Evolutionary conservation across 495 filamentous ascomycete species (phyloP).

Genomic region (Aspergillus nidulans): DNA sequence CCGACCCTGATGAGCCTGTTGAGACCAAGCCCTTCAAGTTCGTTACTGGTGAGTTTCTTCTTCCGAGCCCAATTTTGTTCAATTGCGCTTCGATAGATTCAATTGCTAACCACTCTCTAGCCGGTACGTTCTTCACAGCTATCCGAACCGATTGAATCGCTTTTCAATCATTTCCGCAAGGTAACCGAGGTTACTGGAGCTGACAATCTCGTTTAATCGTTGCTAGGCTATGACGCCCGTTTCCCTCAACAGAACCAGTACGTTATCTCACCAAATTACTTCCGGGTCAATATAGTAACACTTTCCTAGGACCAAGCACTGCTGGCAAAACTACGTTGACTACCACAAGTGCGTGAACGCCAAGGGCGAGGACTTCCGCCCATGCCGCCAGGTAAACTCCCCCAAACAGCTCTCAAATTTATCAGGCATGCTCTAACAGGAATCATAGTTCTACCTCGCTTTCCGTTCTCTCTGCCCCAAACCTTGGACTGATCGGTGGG

Average conservation of each 20-base stretch:
- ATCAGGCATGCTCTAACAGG: constrained; percentile 6
- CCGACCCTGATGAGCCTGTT: constrained; percentile 81
- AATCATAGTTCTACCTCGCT: constrained; percentile 78
- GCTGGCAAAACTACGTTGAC: constrained; percentile 99
- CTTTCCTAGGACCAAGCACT: constrained; percentile 64
- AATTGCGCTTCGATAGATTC: constrained; percentile 27
- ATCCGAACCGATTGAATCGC: constrained; percentile 11
- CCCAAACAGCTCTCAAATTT: background rate
- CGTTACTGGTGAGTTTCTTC: constrained; percentile 79
- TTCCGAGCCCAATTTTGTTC: constrained; percentile 21
- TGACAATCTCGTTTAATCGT: constrained; percentile 12
- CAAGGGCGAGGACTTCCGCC: constrained; percentile 98
- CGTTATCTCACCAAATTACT: constrained; percentile 17
- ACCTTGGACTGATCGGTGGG: constrained; percentile 92
- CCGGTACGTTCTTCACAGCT: constrained; percentile 38
- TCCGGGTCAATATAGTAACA: background rate
- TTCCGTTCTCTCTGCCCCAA: constrained; percentile 97
- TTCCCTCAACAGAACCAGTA: constrained; percentile 98
- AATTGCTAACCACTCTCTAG: constrained; percentile 46
- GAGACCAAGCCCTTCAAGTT: constrained; percentile 99
- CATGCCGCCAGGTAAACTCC: constrained; percentile 81
- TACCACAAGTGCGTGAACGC: constrained; percentile 99
- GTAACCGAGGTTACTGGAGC: constrained; percentile 15
- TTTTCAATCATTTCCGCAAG: constrained; percentile 10
- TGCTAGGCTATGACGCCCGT: constrained; percentile 95